These are phyloP conservation scores for Spinacia oleracea DNA, from an alignment of 179 eudicot genomes.

Conservation along the genomic window DNA sequence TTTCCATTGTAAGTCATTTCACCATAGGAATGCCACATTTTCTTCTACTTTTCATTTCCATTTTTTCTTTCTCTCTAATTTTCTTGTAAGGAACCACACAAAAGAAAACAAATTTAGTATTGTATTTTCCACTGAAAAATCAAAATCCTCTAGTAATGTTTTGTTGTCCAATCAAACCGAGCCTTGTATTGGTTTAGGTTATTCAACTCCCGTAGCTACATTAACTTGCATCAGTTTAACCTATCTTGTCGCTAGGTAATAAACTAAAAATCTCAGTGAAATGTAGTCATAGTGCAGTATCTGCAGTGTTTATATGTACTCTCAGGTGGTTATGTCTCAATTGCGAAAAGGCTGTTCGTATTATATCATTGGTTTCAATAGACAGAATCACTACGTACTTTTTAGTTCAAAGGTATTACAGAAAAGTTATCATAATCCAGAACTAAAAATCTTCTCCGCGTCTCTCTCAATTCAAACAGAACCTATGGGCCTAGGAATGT, in stretches of 20 bases:
- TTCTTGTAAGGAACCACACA: too few species aligned
- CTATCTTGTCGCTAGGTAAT: neutral
- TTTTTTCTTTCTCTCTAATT: too few species aligned
- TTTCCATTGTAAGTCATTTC: too few species aligned
- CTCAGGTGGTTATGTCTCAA: neutral
- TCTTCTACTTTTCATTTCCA: too few species aligned
- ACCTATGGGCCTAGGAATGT: neutral
- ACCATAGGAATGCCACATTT: too few species aligned
- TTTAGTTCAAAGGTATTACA: neutral
- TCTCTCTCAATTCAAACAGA: neutral
- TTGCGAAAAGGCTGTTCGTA: neutral
- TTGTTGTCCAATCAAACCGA: neutral
- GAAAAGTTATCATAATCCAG: neutral
- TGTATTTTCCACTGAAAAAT: too few species aligned
- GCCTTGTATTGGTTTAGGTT: neutral
- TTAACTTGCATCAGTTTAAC: neutral
- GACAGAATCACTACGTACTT: neutral
- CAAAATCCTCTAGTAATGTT: neutral
- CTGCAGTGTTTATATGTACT: neutral
- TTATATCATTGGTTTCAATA: neutral
- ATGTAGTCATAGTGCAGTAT: neutral
- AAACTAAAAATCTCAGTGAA: neutral
- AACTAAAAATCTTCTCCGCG: neutral
- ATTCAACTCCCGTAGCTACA: neutral
- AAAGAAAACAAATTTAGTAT: too few species aligned